Conservation (phyloP, 2,329 filamentous ascomycete genomes). For the Colletotrichum sp. region DNA sequence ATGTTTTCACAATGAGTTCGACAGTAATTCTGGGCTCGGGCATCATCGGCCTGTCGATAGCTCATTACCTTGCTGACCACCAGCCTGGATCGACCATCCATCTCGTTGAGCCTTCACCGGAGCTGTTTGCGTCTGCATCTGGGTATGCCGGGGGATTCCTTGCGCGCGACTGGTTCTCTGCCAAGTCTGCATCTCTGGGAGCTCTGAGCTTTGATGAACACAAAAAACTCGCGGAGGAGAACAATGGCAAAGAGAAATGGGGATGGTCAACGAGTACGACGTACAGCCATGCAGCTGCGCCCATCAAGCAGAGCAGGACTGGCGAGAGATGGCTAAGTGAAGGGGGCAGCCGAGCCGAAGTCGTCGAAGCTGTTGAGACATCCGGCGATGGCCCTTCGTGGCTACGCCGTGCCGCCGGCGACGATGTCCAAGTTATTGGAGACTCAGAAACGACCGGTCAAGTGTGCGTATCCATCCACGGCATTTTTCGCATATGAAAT, state of each 20-base stretch:
- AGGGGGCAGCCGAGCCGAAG: constrained; percentile 67
- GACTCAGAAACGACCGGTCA: constrained; percentile 66
- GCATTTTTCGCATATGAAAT: not conserved
- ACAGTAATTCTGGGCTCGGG: constrained; percentile 74
- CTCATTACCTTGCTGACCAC: constrained; percentile 70
- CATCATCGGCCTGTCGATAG: constrained; percentile 73
- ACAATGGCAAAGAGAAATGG: constrained; percentile 62
- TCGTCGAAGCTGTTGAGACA: constrained; percentile 42
- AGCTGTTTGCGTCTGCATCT: constrained; percentile 76
- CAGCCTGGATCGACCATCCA: constrained; percentile 48
- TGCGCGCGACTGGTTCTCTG: constrained; percentile 74
- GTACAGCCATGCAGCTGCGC: constrained; percentile 51
- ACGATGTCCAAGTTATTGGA: constrained; percentile 65
- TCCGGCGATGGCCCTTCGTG: constrained; percentile 53
- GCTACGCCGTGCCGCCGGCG: constrained; percentile 61
- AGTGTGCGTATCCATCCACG: constrained; percentile 55
- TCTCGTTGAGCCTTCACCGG: constrained; percentile 49
- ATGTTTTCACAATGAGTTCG: constrained; percentile 41
- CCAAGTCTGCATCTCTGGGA: constrained; percentile 62
- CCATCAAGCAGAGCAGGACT: constrained; percentile 39
- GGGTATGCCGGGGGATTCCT: constrained; percentile 78
- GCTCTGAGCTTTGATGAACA: constrained; percentile 75
- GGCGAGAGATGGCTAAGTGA: constrained; percentile 70
- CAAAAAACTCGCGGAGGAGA: constrained; percentile 62
- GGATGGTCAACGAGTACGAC: constrained; percentile 60